Evolutionary conservation across 495 filamentous ascomycete genomes (phyloP).

Genomic region (Hypoxylon crocopeplum): DNA sequence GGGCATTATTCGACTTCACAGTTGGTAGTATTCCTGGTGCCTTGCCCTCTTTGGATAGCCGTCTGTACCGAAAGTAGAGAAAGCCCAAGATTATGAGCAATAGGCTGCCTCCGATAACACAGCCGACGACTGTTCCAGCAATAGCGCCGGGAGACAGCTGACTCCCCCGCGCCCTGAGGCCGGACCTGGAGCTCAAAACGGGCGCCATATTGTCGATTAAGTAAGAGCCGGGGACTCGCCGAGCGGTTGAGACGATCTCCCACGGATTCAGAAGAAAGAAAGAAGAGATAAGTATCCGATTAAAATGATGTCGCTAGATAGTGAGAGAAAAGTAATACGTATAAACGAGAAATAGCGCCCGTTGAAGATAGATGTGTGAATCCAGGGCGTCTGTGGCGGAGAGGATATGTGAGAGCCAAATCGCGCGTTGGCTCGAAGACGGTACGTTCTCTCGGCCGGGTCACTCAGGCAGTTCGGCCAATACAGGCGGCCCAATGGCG

Average conservation of each 20-base stretch:
- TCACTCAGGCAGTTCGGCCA: constrained; percentile 9
- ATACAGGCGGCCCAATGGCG: constrained; percentile 27
- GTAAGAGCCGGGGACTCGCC: constrained; percentile 21
- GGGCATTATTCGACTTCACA: constrained; percentile 16
- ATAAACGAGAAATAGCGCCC: background rate
- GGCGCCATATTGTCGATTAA: constrained; percentile 21
- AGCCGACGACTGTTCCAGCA: constrained; percentile 42
- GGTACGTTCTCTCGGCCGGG: constrained; percentile 5
- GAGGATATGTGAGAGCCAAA: constrained; percentile 20
- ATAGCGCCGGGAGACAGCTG: constrained; percentile 40
- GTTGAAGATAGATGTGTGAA: constrained; percentile 2
- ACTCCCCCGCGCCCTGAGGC: constrained; percentile 25
- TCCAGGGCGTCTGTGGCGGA: constrained; percentile 6
- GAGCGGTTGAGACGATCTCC: constrained; percentile 1
- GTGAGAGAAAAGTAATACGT: constrained; percentile 5
- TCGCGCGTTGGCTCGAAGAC: constrained; percentile 6
- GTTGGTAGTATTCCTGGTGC: constrained; percentile 25
- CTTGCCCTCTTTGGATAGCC: constrained; percentile 28
- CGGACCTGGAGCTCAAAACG: constrained; percentile 9
- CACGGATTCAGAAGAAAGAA: background rate
- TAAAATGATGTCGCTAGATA: background rate
- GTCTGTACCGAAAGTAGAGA: constrained; percentile 42
- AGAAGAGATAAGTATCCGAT: background rate
- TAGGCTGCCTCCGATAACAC: constrained; percentile 37
- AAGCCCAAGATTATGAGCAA: constrained; percentile 41